Conservation (phyloP, 306 rosid genomes). For the Cotoneaster glaucophyllus region DNA sequence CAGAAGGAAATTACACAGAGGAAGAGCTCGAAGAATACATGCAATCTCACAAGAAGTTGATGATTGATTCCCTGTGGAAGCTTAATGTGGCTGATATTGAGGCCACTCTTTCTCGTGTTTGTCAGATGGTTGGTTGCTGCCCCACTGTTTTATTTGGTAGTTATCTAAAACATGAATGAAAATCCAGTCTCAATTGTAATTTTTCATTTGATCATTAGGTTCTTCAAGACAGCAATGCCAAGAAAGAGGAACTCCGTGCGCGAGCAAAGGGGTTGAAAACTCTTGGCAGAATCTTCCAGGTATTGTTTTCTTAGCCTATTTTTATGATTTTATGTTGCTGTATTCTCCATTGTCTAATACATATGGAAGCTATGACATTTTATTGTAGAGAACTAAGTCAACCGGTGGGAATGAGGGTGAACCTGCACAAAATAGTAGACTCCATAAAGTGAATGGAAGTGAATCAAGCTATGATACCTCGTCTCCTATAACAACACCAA, state of each 20-base stretch:
- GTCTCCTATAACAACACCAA: conserved; percentile 53
- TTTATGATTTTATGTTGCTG: background rate
- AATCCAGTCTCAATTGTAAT: conserved; percentile 3
- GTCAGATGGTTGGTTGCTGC: conserved; percentile 71
- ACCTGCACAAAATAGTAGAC: conserved; percentile 22
- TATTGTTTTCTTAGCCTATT: conserved; percentile 23
- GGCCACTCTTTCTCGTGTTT: conserved; percentile 94
- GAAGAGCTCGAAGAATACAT: conserved; percentile 85
- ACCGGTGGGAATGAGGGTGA: conserved; percentile 56
- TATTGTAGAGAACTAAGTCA: conserved; percentile 64
- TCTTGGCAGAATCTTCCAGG: conserved; percentile 98
- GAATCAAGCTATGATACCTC: conserved; percentile 41
- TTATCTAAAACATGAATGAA: background rate
- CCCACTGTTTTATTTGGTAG: background rate
- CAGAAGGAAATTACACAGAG: conserved; percentile 89
- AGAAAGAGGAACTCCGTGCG: conserved; percentile 87
- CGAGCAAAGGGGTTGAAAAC: conserved; percentile 97
- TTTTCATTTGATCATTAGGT: conserved; percentile 50
- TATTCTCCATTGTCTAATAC: conserved; percentile 20
- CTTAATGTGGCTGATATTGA: conserved; percentile 97
- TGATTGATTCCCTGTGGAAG: conserved; percentile 98
- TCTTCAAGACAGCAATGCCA: conserved; percentile 78
- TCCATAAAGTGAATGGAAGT: conserved; percentile 72
- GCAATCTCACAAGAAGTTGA: conserved; percentile 79
- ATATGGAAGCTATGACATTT: conserved; percentile 23